Evolutionary conservation across 1,139 yeast genomes (phyloP).

Genomic region (Hanseniaspora uvarum): DNA sequence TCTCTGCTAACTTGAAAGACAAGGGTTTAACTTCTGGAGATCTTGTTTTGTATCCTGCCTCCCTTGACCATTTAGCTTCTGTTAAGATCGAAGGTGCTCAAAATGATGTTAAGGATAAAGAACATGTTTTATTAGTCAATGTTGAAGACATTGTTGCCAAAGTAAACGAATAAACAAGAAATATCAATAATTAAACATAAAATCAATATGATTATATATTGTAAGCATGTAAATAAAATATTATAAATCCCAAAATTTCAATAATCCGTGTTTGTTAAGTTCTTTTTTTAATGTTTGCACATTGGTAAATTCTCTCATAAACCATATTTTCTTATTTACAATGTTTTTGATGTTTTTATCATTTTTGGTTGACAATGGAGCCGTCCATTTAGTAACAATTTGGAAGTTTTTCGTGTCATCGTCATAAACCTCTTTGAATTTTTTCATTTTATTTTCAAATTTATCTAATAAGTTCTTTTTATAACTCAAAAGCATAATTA

Average conservation of each 20-base stretch:
- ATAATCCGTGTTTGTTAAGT: conserved; percentile 23
- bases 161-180: not conserved
- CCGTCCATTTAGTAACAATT: conserved; percentile 65
- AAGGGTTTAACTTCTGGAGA: conserved; percentile 77
- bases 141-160: conserved; percentile 38
- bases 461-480: conserved; percentile 53
- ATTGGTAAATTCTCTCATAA: conserved; percentile 28
- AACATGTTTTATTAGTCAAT: conserved; percentile 88
- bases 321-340: conserved; percentile 23
- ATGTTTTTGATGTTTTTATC: conserved; percentile 26
- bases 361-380: conserved; percentile 37
- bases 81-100: conserved; percentile 66
- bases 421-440: conserved; percentile 13
- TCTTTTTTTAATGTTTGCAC: conserved; percentile 22
- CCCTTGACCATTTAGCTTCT: conserved; percentile 79
- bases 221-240: not conserved
- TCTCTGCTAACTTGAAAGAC: conserved; percentile 32
- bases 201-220: not conserved
- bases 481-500: conserved; percentile 43
- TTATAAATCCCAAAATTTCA: conserved; percentile 19
- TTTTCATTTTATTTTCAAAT: conserved; percentile 48
- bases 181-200: too few relatives aligned
- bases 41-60: conserved; percentile 82
- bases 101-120: conserved; percentile 54
- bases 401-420: conserved; percentile 39